Evolutionary conservation across 2,329 filamentous ascomycete genomes (phyloP).

Genomic region (Cladosporium sp.): DNA sequence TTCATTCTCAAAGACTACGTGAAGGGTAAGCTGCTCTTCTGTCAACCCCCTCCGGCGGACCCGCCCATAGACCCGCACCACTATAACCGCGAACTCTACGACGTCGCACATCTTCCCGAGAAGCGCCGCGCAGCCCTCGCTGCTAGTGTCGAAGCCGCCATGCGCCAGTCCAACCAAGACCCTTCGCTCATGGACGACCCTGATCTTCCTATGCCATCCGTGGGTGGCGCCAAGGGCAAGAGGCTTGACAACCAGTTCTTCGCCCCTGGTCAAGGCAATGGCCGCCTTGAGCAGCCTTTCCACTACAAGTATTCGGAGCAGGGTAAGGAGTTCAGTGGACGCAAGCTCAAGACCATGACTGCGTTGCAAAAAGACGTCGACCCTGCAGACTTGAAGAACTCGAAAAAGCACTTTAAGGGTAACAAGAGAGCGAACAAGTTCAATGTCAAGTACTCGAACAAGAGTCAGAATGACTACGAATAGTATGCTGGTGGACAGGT

Average conservation of each 20-base stretch:
- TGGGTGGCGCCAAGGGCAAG: constrained; percentile 67
- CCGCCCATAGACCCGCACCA: constrained; percentile 61
- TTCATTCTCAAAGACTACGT: constrained; percentile 96
- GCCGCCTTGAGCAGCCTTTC: constrained; percentile 74
- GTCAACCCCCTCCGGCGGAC: constrained; percentile 74
- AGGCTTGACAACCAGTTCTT: constrained; percentile 90
- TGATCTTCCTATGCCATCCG: constrained; percentile 36
- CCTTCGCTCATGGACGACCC: constrained; percentile 49
- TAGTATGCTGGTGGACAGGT: not conserved
- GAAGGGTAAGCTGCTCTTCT: constrained; percentile 89
- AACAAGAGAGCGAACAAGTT: constrained; percentile 49
- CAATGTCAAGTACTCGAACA: constrained; percentile 11
- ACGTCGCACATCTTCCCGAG: constrained; percentile 72
- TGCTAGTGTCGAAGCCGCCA: constrained; percentile 32
- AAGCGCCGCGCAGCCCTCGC: constrained; percentile 68
- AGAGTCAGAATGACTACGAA: constrained; percentile 13
- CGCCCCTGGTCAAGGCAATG: constrained; percentile 56
- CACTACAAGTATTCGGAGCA: constrained; percentile 85
- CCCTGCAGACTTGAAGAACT: constrained; percentile 65
- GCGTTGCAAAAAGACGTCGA: constrained; percentile 84
- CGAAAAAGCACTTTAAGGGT: constrained; percentile 96
- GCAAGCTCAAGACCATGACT: constrained; percentile 76
- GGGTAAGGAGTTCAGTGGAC: constrained; percentile 74
- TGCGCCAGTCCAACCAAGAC: constrained; percentile 30
- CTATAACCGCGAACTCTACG: constrained; percentile 90